Conservation (phyloP, 768 basidiomycete species). For the Scleroderma bovista region DNA sequence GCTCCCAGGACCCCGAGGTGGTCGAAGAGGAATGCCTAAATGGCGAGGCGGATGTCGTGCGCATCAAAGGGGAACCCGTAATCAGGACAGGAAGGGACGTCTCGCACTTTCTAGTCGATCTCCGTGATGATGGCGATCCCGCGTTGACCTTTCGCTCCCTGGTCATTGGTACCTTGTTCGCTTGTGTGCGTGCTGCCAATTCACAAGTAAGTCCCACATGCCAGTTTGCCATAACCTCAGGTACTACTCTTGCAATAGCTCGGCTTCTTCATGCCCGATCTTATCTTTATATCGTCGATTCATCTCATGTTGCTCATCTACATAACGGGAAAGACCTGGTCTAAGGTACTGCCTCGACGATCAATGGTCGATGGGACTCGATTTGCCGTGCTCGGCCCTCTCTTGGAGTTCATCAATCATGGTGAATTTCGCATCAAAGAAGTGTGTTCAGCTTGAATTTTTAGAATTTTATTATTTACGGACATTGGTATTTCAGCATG, state of each 20-base stretch:
- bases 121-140: slow-evolving; percentile 52
- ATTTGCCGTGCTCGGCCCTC: slow-evolving; percentile 35
- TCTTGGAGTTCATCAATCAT: slow-evolving; percentile 49
- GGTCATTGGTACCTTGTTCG: slow-evolving; percentile 48
- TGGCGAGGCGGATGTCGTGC: not conserved
- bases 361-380: slow-evolving; percentile 40
- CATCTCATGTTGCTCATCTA: slow-evolving; percentile 54
- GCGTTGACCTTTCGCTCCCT: slow-evolving; percentile 54
- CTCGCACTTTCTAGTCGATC: slow-evolving; percentile 47
- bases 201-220: slow-evolving; percentile 36
- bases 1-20: no score
- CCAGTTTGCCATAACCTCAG: not conserved
- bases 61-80: slow-evolving; percentile 2
- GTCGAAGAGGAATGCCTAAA: not conserved
- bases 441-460: slow-evolving; percentile 26
- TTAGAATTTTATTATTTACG: not conserved
- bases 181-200: slow-evolving; percentile 51
- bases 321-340: slow-evolving; percentile 45
- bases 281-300: slow-evolving; percentile 46
- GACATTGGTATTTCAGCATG: slow-evolving; percentile 37
- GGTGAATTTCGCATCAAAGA: slow-evolving; percentile 54
- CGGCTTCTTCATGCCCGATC: slow-evolving; percentile 53
- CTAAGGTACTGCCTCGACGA: slow-evolving; percentile 37
- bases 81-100: slow-evolving; percentile 38
- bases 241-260: slow-evolving; percentile 34